phyloP scores from a whole-genome alignment of 192 early-diverging fungal species.

The Chytriomyces sp. region DNA sequence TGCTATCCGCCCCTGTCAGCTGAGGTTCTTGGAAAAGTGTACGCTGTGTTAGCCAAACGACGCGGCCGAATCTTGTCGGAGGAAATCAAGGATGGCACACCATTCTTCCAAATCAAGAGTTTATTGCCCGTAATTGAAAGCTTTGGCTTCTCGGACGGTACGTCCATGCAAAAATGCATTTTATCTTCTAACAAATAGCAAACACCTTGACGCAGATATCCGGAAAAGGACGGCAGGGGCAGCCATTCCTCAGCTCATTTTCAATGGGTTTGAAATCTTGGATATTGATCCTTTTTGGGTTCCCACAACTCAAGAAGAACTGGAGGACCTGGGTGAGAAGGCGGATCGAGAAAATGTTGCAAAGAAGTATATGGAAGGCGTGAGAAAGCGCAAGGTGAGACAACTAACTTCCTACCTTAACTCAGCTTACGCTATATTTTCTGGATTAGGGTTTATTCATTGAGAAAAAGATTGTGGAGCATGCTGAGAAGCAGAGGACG shows the following conservation, averaged over 20 bases:
- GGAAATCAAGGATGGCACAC: constrained; percentile 97
- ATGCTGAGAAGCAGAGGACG: constrained; percentile 82
- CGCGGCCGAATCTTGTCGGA: constrained; percentile 92
- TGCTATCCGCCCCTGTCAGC: constrained; percentile 38
- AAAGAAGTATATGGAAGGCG: constrained; percentile 94
- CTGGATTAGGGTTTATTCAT: constrained; percentile 76
- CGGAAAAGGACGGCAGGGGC: constrained; percentile 94
- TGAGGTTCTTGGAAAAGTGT: constrained; percentile 94
- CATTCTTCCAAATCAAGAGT: constrained; percentile 89
- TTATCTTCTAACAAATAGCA: not conserved
- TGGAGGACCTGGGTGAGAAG: constrained; percentile 98
- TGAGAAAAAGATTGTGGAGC: constrained; percentile 85
- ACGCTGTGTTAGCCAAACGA: constrained; percentile 87
- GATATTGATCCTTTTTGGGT: constrained; percentile 99
- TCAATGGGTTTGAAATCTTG: constrained; percentile 90
- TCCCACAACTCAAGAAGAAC: constrained; percentile 93
- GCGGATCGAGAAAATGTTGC: constrained; percentile 95
- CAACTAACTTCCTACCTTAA: not conserved
- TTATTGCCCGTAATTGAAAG: constrained; percentile 92
- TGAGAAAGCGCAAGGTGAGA: constrained; percentile 84
- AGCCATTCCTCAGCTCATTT: constrained; percentile 93
- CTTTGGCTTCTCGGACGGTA: constrained; percentile 97
- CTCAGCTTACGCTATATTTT: not conserved
- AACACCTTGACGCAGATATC: constrained; percentile 64
- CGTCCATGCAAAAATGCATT: not conserved